A percentile compares a stretch with the other conserved stretches of the same genome.
phyloP scores from a whole-genome alignment of 2,329 filamentous ascomycete species.

The Cadophora malorum region DNA sequence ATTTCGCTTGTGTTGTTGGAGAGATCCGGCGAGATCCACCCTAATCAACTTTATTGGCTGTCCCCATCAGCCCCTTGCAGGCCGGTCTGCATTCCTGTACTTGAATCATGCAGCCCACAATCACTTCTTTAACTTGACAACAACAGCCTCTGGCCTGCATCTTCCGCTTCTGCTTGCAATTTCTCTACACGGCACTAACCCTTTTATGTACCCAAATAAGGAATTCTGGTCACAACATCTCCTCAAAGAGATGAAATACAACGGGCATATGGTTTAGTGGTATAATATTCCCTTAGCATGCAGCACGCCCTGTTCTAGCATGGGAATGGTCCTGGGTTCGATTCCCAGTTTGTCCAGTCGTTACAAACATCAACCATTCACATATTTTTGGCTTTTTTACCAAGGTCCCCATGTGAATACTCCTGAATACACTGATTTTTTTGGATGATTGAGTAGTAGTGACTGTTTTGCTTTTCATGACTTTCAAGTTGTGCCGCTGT shows the following conservation, averaged over 20 bases:
- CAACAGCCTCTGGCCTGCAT: background rate
- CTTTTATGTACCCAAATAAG: background rate
- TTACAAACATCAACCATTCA: background rate
- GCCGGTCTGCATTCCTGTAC: background rate
- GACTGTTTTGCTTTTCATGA: too few species aligned
- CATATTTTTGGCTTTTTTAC: background rate
- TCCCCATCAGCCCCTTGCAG: background rate
- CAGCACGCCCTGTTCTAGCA: background rate
- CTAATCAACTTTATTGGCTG: background rate
- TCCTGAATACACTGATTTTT: background rate
- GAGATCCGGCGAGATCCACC: background rate
- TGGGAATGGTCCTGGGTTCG: slow-evolving; percentile 18
- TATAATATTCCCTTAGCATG: slow-evolving; percentile 18
- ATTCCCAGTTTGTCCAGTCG: slow-evolving; percentile 1
- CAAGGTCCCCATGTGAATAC: background rate
- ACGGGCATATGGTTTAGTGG: slow-evolving; percentile 23
- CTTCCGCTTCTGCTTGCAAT: background rate
- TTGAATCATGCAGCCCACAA: slow-evolving; percentile 6
- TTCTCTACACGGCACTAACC: background rate
- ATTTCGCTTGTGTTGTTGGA: background rate
- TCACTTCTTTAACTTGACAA: background rate
- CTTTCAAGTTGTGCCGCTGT: too few species aligned
- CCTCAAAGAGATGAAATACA: background rate
- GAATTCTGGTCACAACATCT: background rate
- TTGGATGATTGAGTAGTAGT: background rate